Evolutionary conservation across 1,284 basidiomycete genomes (phyloP).

Genomic region (Tilletia caries): DNA sequence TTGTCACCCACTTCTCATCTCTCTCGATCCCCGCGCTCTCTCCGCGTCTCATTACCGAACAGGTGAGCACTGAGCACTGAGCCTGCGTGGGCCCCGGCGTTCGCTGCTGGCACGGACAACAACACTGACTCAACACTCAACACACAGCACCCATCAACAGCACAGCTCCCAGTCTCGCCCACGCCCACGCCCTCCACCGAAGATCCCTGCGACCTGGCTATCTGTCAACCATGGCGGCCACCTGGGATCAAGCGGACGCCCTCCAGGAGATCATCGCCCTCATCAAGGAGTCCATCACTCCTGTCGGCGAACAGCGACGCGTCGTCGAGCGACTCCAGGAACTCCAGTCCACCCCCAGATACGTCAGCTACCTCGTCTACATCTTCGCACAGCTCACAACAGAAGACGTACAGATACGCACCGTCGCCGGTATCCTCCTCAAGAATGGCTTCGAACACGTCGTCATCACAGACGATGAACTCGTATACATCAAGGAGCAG

Average conservation of each 20-base stretch:
- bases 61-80: too few relatives aligned
- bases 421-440: slow-evolving; percentile 91
- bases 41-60: too few relatives aligned
- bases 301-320: slow-evolving; percentile 62
- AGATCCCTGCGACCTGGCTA: too few relatives aligned
- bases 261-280: slow-evolving; percentile 10
- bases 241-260: slow-evolving; percentile 2
- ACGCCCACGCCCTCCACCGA: too few relatives aligned
- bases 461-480: slow-evolving; percentile 39
- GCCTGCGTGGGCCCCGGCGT: too few relatives aligned
- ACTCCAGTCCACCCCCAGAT: slow-evolving; percentile 62
- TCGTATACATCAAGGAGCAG: slow-evolving; percentile 48
- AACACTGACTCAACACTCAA: too few relatives aligned
- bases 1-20: too few relatives aligned
- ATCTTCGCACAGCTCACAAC: slow-evolving; percentile 74
- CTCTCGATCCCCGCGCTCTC: too few relatives aligned
- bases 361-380: slow-evolving; percentile 92
- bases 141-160: too few relatives aligned
- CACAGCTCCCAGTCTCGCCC: too few relatives aligned
- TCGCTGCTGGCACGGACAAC: too few relatives aligned
- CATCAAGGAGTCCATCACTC: slow-evolving; percentile 1
- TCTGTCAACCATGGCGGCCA: neutral
- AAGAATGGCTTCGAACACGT: slow-evolving; percentile 73
- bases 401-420: slow-evolving; percentile 85
- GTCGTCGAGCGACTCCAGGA: slow-evolving; percentile 72